These are phyloP conservation scores for Eucalyptus marginata DNA, from an alignment of 345 rosid species.

Conservation along the genomic window DNA sequence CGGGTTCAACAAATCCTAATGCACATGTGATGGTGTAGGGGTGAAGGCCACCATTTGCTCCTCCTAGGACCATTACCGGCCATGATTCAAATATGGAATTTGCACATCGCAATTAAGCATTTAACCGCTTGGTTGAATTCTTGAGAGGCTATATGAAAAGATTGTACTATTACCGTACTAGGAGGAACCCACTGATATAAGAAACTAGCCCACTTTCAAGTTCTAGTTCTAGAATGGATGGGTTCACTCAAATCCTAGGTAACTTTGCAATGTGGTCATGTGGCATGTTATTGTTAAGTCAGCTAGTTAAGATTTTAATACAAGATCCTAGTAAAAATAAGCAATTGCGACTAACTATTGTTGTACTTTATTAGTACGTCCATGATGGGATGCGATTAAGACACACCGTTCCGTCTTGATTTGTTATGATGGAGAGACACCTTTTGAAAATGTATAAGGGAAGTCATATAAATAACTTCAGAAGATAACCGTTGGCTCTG, in stretches of 20 bases:
- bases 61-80: background rate
- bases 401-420: fast-evolving
- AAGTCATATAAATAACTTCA: too few species aligned
- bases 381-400: too few species aligned
- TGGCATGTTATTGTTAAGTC: background rate
- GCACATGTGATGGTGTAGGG: background rate
- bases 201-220: background rate
- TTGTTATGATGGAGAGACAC: too few species aligned
- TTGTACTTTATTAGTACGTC: too few species aligned
- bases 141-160: background rate
- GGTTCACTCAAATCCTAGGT: background rate
- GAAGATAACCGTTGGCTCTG: too few species aligned
- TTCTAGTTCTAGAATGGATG: background rate
- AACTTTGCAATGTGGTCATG: background rate
- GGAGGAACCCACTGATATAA: background rate
- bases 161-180: background rate
- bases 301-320: background rate
- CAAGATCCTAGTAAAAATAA: background rate
- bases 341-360: background rate
- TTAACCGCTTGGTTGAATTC: background rate
- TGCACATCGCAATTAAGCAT: background rate
- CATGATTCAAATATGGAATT: background rate
- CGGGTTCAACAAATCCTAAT: too few species aligned
- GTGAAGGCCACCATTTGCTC: background rate
- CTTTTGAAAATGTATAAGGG: too few species aligned